Evolutionary conservation across 1,284 basidiomycete species (phyloP), one percentile per base, ranked within the genome.

Genomic region (Cutaneotrichosporon sp.): DNA sequence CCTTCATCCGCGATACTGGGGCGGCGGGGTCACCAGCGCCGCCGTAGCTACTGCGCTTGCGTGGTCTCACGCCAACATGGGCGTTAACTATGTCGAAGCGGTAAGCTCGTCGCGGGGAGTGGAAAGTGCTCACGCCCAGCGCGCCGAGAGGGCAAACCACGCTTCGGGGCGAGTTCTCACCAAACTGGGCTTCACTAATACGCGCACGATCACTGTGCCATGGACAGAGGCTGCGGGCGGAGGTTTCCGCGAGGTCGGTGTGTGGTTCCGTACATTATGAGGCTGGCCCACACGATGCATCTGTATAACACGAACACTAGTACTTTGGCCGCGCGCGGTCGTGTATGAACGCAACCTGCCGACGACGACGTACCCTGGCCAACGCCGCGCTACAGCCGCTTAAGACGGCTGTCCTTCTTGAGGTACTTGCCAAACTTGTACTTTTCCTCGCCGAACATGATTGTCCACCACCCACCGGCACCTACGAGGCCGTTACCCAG

Each of bases 381-480:
- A 15, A 14, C 15, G n/a, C 36, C 8, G 36, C 14, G n/a, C 48
- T 49, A 60, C 7, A 60, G 46, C 22, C 46, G 47, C 52, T 57
- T 60, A n/a, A 57, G 33, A 10, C 59, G 39, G 43, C 50, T 50
- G 53, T 65, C 62, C 34, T 51, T 43, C 47, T 64, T 58, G 34
- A 59, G 55, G 30, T 57, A 62, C 53, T 64, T 66, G 39, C 50
- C 52, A 23, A 64, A 55, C 42, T 61, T 58, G 26, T 56, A 55
- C 26, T 51, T 51, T 7, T 65, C 65, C 17, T 63, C 60, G 1
- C 73, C 73, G 59, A 76, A 76, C 20, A 69, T 64, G 18, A 72
- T 56, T 3, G 68, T 64, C 71, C 72, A 75, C 68, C 70, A 74
- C 2, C 72, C 74, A 70, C 72, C 75, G 9, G 67, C 52, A 0